Base-by-base conservation (phyloP, 2,329 filamentous ascomycete species). In the Colletotrichum liriopes region DNA sequence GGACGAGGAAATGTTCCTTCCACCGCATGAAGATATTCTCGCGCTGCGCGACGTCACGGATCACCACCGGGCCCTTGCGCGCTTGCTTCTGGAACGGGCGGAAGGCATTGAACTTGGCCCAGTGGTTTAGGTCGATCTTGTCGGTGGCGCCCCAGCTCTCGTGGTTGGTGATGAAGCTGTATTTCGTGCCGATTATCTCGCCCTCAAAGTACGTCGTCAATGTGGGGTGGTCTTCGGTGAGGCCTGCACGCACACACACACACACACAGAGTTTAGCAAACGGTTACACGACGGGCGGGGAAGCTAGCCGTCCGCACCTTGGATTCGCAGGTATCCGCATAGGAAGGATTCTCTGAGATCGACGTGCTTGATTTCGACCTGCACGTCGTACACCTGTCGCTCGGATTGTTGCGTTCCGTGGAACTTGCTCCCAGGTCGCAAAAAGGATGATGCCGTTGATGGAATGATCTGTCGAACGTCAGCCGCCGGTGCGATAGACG, bases 1-100 rank as follows among this genome's bases (percentile, higher is more conserved):
- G 96, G 0, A 99, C 96, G 0, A 99, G 86, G 78, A 99, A 99
- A 78, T 97, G 95, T 80, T 99, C 96, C 83, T 99, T 99, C 96
- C 96, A 99, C 73, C 96, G 91, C 96, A 99, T 99, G 79, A 98
- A 99, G 41, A 99, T 92, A 80, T 97, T 92, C 77, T 98, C 95
- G 74, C 91, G 88, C 79, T 97, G 93, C 59, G 91, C 89, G 76
- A 93, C 90, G 77, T 97, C 93, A 85, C 91, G 85, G 85, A 91
- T 86, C 85, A 79, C 76, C 37, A 87, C 82, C 29, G 90, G 81
- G 20, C 89, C 89, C 76, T 88, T 91, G 56, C 85, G 86, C 43
- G 87, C 88, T 70, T 87, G 85, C 77, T 90, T 91, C 55, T 85
- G 82, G 71, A 96, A 91, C 1, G 94, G 94, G 65, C 93, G 90